Percentiles rank a stretch among this genome's conserved stretches.
phyloP scores from a whole-genome alignment of 306 rosid genomes.

The Glycine soja region DNA sequence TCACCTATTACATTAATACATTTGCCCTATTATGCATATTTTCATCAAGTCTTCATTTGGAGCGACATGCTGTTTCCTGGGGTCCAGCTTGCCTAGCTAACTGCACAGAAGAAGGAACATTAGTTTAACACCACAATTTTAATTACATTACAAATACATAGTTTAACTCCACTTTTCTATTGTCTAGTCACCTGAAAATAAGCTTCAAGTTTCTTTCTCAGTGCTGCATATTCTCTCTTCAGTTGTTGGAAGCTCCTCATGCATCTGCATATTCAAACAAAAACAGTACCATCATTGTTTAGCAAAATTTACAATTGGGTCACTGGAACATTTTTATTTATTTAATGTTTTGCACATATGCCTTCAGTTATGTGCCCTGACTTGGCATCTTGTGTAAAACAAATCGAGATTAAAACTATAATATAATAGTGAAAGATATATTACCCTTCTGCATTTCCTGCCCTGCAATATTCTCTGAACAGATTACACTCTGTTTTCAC shows the following conservation, averaged over 20 bases:
- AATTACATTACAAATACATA: neutral
- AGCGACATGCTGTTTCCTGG: conserved; percentile 57
- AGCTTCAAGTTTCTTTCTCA: conserved; percentile 88
- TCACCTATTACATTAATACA: conserved; percentile 30
- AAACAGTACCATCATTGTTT: conserved; percentile 11
- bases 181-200: conserved; percentile 76
- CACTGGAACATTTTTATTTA: neutral
- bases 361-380: neutral
- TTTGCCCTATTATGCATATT: conserved; percentile 36
- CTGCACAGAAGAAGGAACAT: conserved; percentile 47
- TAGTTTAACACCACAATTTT: conserved; percentile 3
- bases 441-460: conserved; percentile 87
- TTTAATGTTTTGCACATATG: neutral
- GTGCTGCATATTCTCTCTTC: conserved; percentile 79
- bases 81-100: conserved; percentile 75
- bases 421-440: conserved; percentile 4
- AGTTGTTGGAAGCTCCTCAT: conserved; percentile 77
- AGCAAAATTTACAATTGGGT: neutral
- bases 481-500: conserved; percentile 87
- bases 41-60: conserved; percentile 50
- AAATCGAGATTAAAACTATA: no score
- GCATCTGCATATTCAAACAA: conserved; percentile 63
- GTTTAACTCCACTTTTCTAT: neutral
- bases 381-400: neutral
- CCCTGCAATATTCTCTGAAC: conserved; percentile 78